Base-by-base conservation (phyloP, 139 green algal genomes). In the Chlorokybus atmophyticus region DNA sequence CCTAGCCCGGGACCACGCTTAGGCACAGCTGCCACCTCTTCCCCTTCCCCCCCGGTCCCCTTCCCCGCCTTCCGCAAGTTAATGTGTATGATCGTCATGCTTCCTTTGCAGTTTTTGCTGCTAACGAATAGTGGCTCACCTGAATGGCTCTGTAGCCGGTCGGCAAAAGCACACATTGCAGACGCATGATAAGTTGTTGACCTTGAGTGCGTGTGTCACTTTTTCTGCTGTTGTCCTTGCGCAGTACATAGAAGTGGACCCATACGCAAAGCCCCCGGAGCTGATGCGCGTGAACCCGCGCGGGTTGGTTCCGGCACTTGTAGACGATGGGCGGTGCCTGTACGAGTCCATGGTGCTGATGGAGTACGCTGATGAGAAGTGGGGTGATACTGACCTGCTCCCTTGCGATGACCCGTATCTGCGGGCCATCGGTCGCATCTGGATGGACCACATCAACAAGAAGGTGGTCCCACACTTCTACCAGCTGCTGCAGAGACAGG, bases 221-320 rank as follows among this genome's bases (percentile, higher is more conserved):
- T n/a, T n/a, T n/a, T n/a, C n/a, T n/a, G n/a, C n/a, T n/a, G n/a
- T n/a, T n/a, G n/a, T n/a, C n/a, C n/a, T n/a, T n/a, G 14, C 2
- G 26, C 35, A 67, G 41, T 75, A 66, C 28, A 26, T 73, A 3
- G 68, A 76, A 38, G 30, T 76, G 10, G 61, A 76, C 30, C 66
- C 68, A 29, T 76, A 76, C 29, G 48, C 47, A 23, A 73, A 73
- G 35, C 48, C 61, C 8, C 50, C 67, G 5, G 67, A 75, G 31
- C 50, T 75, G 25, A 65, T 75, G 52, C 55, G 40, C 4, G 55
- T 67, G 19, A 75, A 71, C 31, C 67, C 67, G 1, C 54, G 67
- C 8, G 67, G 67, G n/a, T 35, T 75, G 8, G 67, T 75, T 30
- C 67, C 67, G 6, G 50, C 59, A 10, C 29, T 70, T 17, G 59